Evolutionary conservation across 192 early-diverging fungal genomes (phyloP).

Genomic region (Coemansia sp.): DNA sequence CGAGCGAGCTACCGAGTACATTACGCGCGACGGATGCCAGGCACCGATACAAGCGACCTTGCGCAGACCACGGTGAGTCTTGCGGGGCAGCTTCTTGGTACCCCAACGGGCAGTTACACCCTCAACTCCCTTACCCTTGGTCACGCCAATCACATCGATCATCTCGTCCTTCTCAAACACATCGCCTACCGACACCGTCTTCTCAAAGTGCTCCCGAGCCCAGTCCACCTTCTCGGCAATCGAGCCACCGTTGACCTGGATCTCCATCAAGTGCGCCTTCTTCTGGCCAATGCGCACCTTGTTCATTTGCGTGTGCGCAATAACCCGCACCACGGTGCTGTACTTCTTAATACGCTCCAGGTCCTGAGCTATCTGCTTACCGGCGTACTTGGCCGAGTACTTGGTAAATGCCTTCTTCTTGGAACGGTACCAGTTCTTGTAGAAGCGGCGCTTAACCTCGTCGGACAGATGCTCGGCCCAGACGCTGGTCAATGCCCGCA

Average conservation of each 20-base stretch:
- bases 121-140: conserved; percentile 99
- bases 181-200: conserved; percentile 80
- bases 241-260: conserved; percentile 98
- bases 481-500: conserved; percentile 97
- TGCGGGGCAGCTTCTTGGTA: conserved; percentile 99
- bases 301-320: conserved; percentile 96
- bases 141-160: conserved; percentile 97
- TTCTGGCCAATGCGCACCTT: conserved; percentile 95
- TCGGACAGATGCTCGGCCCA: conserved; percentile 99
- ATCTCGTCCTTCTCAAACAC: conserved; percentile 99
- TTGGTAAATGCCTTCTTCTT: conserved; percentile 99
- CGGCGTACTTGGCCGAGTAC: conserved; percentile 96
- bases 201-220: conserved; percentile 97
- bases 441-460: conserved; percentile 98
- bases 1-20: conserved; percentile 98
- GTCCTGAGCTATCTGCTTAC: conserved; percentile 86
- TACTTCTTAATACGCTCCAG: conserved; percentile 99
- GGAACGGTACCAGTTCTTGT: conserved; percentile 99
- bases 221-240: conserved; percentile 97
- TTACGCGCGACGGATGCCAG: conserved; percentile 95
- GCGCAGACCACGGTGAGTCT: conserved; percentile 99
- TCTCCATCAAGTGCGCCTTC: conserved; percentile 99
- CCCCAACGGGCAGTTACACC: conserved; percentile 99
- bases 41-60: conserved; percentile 99
- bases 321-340: conserved; percentile 95